Conservation (phyloP, 306 rosid species). For the Vicia sativa region DNA sequence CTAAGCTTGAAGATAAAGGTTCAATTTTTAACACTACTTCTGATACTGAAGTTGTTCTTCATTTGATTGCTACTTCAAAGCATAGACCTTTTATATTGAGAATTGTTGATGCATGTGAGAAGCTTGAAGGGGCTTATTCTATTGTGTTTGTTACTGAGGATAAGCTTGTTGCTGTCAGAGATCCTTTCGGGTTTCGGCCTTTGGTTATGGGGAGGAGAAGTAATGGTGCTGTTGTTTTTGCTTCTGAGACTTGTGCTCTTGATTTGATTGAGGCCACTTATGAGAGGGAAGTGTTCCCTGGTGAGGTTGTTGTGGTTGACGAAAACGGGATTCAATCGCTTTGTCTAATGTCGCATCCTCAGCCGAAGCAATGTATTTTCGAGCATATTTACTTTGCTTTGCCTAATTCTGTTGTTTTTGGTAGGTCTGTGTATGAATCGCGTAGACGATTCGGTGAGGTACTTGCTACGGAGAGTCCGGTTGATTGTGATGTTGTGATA, state of each 20-base stretch:
- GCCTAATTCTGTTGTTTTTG: slow-evolving; percentile 82
- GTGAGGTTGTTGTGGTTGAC: slow-evolving; percentile 89
- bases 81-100: slow-evolving; percentile 77
- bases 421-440: slow-evolving; percentile 85
- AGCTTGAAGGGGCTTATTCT: slow-evolving; percentile 86
- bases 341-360: slow-evolving; percentile 86
- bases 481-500: slow-evolving; percentile 92
- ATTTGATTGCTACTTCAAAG: slow-evolving; percentile 85
- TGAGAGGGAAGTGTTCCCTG: slow-evolving; percentile 88
- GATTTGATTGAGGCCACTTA: slow-evolving; percentile 95
- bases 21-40: slow-evolving; percentile 91
- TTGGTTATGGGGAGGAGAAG: slow-evolving; percentile 93
- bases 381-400: slow-evolving; percentile 94
- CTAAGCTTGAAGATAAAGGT: slow-evolving; percentile 74
- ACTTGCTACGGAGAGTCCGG: slow-evolving; percentile 80
- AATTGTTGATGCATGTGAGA: slow-evolving; percentile 91
- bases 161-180: slow-evolving; percentile 87
- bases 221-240: slow-evolving; percentile 92
- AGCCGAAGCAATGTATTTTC: slow-evolving; percentile 82
- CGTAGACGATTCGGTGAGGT: slow-evolving; percentile 78
- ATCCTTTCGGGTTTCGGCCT: slow-evolving; percentile 85
- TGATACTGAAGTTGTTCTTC: slow-evolving; percentile 95
- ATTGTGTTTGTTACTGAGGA: slow-evolving; percentile 85
- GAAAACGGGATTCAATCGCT: slow-evolving; percentile 82
- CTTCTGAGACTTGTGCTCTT: slow-evolving; percentile 96